Base-by-base conservation (phyloP, 768 basidiomycete species). In the Rhizopogon roseolus region DNA sequence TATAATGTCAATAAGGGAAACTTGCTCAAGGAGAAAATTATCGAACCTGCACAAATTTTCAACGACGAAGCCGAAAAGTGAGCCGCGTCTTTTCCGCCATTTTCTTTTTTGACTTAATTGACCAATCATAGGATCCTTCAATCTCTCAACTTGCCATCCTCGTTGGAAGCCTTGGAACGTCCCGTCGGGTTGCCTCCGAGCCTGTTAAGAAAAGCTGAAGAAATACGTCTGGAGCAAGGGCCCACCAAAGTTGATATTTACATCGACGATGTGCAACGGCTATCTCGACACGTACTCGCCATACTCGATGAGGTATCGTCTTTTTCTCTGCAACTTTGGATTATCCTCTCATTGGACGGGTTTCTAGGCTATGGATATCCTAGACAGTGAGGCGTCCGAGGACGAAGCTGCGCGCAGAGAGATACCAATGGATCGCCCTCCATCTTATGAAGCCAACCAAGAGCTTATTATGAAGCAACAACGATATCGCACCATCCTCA, bases 121-220 rank as follows among this genome's bases (percentile, higher is more conserved):
- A 16, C 3, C 25, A n/a, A 43, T 29, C 37, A 29, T 62, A 93
- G 90, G 44, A 77, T 79, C 6, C 69, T 95, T 14, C 83, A 81
- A 60, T 77, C 74, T 1, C 76, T 91, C 43, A 90, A 90, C 62
- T 80, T 97, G 14, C 96, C 94, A 6, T 84, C 90, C 1, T 78
- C 92, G 1, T 76, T 97, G 25, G 93, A 98, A 62, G 93, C 92
- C 1, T 73, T 97, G 3, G 93, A 96, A 62, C 79, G 86, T 25
- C 90, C 90, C 1, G 80, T 92, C 22, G 92, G 93, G 16, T 76
- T 98, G 14, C 96, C 96, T 6, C 89, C 93, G 0, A 92, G 92
- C 57, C 71, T 98, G 22, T 68, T 98, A 48, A 82, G 80, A 50
- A 93, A 91, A 68, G 88, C 92, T 0, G 88, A 90, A 62, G 88